Percentiles rank a stretch among this genome's conserved stretches.
These are phyloP conservation scores for Lumnitzera littorea DNA, from an alignment of 345 rosid species.

Conservation along the genomic window DNA sequence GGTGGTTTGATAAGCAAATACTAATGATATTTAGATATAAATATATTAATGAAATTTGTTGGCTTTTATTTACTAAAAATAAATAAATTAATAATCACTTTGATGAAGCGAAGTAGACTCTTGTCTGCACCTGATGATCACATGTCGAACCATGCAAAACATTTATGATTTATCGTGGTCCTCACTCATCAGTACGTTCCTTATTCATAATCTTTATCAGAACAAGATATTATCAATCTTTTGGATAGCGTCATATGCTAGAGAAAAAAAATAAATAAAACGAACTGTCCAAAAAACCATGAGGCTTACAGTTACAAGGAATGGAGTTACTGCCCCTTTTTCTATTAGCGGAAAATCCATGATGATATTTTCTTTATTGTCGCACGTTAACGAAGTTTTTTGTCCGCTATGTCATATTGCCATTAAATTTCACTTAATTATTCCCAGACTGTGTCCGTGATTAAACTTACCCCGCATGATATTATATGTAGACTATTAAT, in stretches of 20 bases:
- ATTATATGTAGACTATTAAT: not conserved
- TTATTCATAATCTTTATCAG: not conserved
- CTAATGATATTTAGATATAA: too few relatives aligned
- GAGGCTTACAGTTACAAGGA: not conserved
- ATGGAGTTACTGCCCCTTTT: constrained; percentile 4
- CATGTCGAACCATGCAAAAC: not conserved
- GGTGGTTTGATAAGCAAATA: too few relatives aligned
- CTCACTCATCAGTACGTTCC: not conserved
- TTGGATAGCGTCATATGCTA: constrained; percentile 4
- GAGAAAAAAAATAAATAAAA: not conserved
- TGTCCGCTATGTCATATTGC: not conserved
- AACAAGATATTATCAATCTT: constrained; percentile 1
- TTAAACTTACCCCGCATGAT: not conserved
- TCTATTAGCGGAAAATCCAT: constrained; percentile 4
- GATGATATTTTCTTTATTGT: constrained; percentile 3
- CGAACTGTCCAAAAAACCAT: not conserved
- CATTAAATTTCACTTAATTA: not conserved
- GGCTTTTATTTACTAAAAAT: too few relatives aligned
- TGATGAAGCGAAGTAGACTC: too few relatives aligned
- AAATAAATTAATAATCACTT: too few relatives aligned
- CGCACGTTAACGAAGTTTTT: constrained; percentile 1
- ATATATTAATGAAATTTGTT: too few relatives aligned
- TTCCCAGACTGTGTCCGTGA: constrained; percentile 9
- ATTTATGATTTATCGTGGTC: constrained; percentile 1
- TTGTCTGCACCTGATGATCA: not conserved